Conservation (phyloP, 192 early-diverging fungal genomes). For the Backusella luteola region DNA sequence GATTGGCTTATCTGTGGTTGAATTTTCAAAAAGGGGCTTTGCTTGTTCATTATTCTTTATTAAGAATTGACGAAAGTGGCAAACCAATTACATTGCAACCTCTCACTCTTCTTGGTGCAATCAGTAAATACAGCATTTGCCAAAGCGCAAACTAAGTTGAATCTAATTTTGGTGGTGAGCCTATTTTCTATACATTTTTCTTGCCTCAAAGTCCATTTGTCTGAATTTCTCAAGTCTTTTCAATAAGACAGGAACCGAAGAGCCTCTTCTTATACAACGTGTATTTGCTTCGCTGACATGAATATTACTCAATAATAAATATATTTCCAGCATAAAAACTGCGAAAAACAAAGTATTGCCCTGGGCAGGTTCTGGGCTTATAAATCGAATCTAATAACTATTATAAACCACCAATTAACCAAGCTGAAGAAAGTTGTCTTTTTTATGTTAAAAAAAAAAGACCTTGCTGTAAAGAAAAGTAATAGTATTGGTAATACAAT, state of each 20-base stretch:
- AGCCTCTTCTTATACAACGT: background rate
- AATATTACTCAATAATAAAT: no score
- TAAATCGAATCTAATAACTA: no score
- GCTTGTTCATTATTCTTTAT: no score
- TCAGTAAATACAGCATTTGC: slow-evolving; percentile 84
- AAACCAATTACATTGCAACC: slow-evolving; percentile 10
- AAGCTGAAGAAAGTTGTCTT: no score
- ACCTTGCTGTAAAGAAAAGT: no score
- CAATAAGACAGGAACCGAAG: slow-evolving; percentile 52
- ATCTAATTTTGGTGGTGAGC: background rate
- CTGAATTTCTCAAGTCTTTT: slow-evolving; percentile 55
- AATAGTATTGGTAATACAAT: no score
- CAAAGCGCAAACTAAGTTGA: slow-evolving; percentile 69
- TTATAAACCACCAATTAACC: no score
- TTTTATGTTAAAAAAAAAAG: no score
- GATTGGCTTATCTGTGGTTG: background rate
- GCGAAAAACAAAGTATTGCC: background rate
- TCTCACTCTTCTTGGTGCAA: slow-evolving; percentile 81
- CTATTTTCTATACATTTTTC: background rate
- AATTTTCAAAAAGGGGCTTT: background rate
- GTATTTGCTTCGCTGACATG: background rate
- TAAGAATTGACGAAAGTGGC: no score
- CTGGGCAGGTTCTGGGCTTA: background rate
- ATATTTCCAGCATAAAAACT: background rate
- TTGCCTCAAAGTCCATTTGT: slow-evolving; percentile 81